phyloP scores from a whole-genome alignment of 139 green algal species.

The Chlorella sp. region DNA sequence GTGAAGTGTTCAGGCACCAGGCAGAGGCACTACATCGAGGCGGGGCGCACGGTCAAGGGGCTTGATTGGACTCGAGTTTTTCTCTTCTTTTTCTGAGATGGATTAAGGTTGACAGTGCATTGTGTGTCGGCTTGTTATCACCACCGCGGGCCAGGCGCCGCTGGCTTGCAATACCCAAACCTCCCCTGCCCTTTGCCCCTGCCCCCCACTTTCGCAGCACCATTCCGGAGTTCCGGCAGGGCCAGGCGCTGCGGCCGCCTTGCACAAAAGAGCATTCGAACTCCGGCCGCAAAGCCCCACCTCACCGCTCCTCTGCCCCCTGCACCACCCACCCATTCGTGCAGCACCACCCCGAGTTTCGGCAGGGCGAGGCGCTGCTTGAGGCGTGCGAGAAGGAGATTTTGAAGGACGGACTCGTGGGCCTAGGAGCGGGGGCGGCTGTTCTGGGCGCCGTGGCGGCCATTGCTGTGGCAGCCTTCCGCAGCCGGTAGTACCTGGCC shows the following conservation, averaged over 20 bases:
- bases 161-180: not conserved
- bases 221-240: too few species aligned
- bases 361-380: conserved; percentile 38
- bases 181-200: not conserved
- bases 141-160: too few species aligned
- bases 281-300: too few species aligned
- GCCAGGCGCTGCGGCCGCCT: too few species aligned
- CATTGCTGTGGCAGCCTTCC: conserved; percentile 12
- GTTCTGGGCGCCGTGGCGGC: conserved; percentile 16
- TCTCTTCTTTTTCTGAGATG: too few species aligned
- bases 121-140: too few species aligned
- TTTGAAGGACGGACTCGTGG: conserved; percentile 33
- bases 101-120: too few species aligned
- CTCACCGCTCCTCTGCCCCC: not conserved
- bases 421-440: conserved; percentile 24
- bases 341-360: conserved; percentile 35
- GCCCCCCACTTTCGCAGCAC: too few species aligned
- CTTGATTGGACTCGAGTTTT: too few species aligned
- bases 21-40: conserved; percentile 27
- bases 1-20: conserved; percentile 21
- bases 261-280: too few species aligned
- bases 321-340: too few species aligned
- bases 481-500: not conserved
- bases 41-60: conserved; percentile 18
- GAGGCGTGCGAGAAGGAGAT: conserved; percentile 41